Base-by-base conservation (phyloP, 148 eudicot genomes). In the Persicaria maculosa region DNA sequence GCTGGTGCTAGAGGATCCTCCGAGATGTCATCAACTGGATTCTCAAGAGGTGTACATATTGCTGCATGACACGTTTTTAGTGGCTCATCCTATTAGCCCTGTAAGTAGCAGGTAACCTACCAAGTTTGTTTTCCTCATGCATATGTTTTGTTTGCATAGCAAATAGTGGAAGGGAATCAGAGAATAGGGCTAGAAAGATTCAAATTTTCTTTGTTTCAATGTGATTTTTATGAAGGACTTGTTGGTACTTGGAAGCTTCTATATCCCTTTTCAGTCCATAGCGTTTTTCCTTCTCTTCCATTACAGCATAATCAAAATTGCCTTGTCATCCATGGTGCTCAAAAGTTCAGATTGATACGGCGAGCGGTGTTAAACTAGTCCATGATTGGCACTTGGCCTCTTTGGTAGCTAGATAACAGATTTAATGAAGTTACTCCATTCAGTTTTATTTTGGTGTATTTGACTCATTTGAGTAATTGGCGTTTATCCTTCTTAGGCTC, bases 21-120 rank as follows among this genome's bases (percentile, higher is more conserved):
- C 50, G 89, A 79, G 80, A 79, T 77, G 73, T 85, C 86, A 72
- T 80, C 81, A 53, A 75, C 76, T 75, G 74, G 78, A 62, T 54
- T 71, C 8, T 68, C 59, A 20, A 74, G 75, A 75, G 77, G 80
- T 68, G 76, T 72, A 17, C 81, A 74, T 61, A 58, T 58, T 70
- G 82, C 72, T 72, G 84, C 80, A 71, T 84, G 81, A 84, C 67
- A 74, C 54, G 58, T 50, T 72, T 65, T 65, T 65, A 65, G 70
- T 65, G 70, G 70, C 47, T 40, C 70, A 65, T 65, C 70, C 19
- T 65, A 46, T 65, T 65, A 65, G 12, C 47, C 70, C 36, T 65
- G 70, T 65, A 65, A 65, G 68, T 65, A 65, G 46, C 70, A 65
- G 70, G 70, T 65, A 40, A 40, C 19, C 17, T 31, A 11, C 45